These are phyloP conservation scores for Halophytophthora batemanensis DNA, from an alignment of 352 stramenopile species.

Conservation along the genomic window DNA sequence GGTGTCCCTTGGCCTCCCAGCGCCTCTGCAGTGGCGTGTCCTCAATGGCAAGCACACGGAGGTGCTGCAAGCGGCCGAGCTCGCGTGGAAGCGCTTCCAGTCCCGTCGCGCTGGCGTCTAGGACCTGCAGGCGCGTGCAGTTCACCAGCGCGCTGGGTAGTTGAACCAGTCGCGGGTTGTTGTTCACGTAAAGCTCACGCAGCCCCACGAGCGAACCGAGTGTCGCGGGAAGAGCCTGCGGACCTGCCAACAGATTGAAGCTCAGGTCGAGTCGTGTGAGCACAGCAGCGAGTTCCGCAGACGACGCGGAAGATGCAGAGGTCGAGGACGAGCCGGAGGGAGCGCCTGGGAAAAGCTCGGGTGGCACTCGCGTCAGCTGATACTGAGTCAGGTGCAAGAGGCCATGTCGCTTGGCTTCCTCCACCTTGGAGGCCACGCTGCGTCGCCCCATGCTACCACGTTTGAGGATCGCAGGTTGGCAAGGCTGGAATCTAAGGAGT, in stretches of 20 bases:
- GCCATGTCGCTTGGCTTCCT: slow-evolving; percentile 55
- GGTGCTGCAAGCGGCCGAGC: slow-evolving; percentile 56
- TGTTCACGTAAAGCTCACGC: slow-evolving; percentile 80
- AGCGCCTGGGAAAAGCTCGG: slow-evolving; percentile 27
- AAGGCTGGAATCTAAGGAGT: no score
- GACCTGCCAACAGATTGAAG: slow-evolving; percentile 63
- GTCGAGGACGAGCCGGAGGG: slow-evolving; percentile 11
- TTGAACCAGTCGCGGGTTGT: slow-evolving; percentile 63
- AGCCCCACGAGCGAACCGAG: slow-evolving; percentile 57
- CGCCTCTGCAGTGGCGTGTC: slow-evolving; percentile 59
- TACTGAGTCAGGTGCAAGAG: slow-evolving; percentile 56
- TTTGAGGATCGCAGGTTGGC: background rate
- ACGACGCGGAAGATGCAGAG: slow-evolving; percentile 9
- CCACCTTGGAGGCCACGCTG: slow-evolving; percentile 45
- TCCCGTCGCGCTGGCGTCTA: slow-evolving; percentile 72
- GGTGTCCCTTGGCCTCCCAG: slow-evolving; percentile 58
- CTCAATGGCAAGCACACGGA: slow-evolving; percentile 72
- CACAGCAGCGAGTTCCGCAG: slow-evolving; percentile 22
- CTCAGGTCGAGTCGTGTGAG: slow-evolving; percentile 79
- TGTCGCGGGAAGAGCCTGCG: slow-evolving; percentile 39
- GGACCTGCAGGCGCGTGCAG: slow-evolving; percentile 62
- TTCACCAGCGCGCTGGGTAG: slow-evolving; percentile 56
- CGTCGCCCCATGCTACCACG: slow-evolving; percentile 27
- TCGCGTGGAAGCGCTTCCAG: slow-evolving; percentile 60
- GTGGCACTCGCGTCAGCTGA: slow-evolving; percentile 37